These are phyloP conservation scores for Microbotryum silenes-acaulis DNA, from an alignment of 1,284 basidiomycete species.

Conservation along the genomic window DNA sequence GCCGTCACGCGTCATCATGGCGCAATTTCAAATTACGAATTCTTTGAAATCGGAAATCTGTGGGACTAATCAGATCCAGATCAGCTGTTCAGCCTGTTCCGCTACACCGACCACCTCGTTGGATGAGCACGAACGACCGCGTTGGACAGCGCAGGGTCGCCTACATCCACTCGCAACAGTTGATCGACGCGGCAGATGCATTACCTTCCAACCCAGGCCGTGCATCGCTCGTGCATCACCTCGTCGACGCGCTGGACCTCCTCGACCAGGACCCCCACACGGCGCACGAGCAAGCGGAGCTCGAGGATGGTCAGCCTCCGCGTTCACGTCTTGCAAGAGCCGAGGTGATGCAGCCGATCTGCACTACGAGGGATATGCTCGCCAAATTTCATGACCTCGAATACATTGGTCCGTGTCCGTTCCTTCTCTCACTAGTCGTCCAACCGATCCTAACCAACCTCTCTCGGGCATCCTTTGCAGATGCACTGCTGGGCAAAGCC, in stretches of 20 bases:
- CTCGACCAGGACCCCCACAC: slow-evolving; percentile 43
- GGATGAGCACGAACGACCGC: too few relatives aligned
- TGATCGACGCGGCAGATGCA: slow-evolving; percentile 54
- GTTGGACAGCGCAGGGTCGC: slow-evolving; percentile 34
- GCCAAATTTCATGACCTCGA: slow-evolving; percentile 42
- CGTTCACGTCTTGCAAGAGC: slow-evolving; percentile 42
- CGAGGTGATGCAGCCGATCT: slow-evolving; percentile 29
- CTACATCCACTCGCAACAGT: slow-evolving; percentile 55
- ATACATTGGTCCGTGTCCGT: slow-evolving; percentile 38
- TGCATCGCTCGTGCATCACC: slow-evolving; percentile 69
- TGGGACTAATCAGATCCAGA: too few relatives aligned
- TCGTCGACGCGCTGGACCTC: slow-evolving; percentile 56
- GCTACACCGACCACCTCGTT: too few relatives aligned
- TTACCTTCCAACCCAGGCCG: slow-evolving; percentile 75
- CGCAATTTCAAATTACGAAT: too few relatives aligned
- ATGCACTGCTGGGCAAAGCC: slow-evolving; percentile 41
- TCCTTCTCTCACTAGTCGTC: neutral
- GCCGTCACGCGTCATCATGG: too few relatives aligned
- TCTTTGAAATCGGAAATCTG: too few relatives aligned
- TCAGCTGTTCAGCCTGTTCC: too few relatives aligned
- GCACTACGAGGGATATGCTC: slow-evolving; percentile 39
- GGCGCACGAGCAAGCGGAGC: slow-evolving; percentile 47
- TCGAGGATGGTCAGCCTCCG: slow-evolving; percentile 34
- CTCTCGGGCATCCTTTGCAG: neutral
- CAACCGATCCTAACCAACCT: neutral